Evolutionary conservation across 2,329 filamentous ascomycete genomes (phyloP).

Genomic region (Karstenula rhodostoma): DNA sequence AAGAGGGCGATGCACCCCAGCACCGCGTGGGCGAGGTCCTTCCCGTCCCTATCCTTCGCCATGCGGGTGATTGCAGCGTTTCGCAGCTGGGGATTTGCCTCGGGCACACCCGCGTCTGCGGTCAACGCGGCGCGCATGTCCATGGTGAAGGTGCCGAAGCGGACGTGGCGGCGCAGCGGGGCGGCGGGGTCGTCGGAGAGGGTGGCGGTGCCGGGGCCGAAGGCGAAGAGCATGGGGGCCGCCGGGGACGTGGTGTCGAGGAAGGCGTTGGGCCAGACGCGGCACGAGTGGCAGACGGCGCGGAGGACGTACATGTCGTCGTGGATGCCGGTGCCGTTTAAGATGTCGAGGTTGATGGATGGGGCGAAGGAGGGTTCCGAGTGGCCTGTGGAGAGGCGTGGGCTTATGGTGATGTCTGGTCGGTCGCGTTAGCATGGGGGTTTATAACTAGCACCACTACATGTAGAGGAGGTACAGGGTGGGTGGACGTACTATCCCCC

Average conservation of each 20-base stretch:
- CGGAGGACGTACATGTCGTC: slow-evolving; percentile 50
- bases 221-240: slow-evolving; percentile 54
- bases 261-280: slow-evolving; percentile 45
- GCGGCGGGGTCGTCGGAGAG: slow-evolving; percentile 44
- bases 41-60: slow-evolving; percentile 37
- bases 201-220: slow-evolving; percentile 43
- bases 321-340: slow-evolving; percentile 40
- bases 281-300: slow-evolving; percentile 51
- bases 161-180: slow-evolving; percentile 46
- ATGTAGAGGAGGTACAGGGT: no score
- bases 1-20: slow-evolving; percentile 45
- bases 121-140: slow-evolving; percentile 51
- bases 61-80: slow-evolving; percentile 35
- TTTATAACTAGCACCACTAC: no score
- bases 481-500: slow-evolving; percentile 39
- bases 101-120: slow-evolving; percentile 43
- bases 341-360: slow-evolving; percentile 38
- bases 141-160: slow-evolving; percentile 53
- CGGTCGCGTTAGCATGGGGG: slow-evolving; percentile 19
- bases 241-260: slow-evolving; percentile 41
- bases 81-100: slow-evolving; percentile 23
- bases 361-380: slow-evolving; percentile 46
- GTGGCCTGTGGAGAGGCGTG: slow-evolving; percentile 44
- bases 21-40: slow-evolving; percentile 42
- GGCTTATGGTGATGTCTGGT: slow-evolving; percentile 48